Evolutionary conservation across 495 filamentous ascomycete species (phyloP), one percentile per base, ranked within the genome.

Genomic region (Penicillium daleae): DNA sequence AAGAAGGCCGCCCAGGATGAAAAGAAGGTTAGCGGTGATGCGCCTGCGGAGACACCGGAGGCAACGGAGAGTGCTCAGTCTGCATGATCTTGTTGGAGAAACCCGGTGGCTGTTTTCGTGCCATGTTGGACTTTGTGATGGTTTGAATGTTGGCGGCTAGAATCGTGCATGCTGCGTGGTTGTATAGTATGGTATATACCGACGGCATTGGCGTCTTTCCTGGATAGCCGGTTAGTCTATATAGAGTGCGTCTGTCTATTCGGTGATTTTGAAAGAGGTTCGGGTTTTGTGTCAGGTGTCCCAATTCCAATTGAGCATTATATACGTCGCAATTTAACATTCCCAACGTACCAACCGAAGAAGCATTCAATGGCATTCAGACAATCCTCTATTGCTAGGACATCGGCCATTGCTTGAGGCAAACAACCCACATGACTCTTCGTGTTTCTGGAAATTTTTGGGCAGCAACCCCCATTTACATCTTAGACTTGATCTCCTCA

Each of bases 401-500:
- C 22, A 26, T 48, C 7, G 4, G 15, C 42, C 42, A 46, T 15
- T 2, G 42, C 3, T 31, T 7, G 15, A 44, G 40, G 2, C 17
- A 44, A 0, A 10, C 17, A 29, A 29, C 2, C 27, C 27, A 8
- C 15, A 13, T 13, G 26, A 15, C n/a, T 17, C 26, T 27, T n/a
- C n/a, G n/a, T n/a, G n/a, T n/a, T n/a, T n/a, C n/a, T n/a, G n/a
- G n/a, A n/a, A n/a, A n/a, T n/a, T n/a, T n/a, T n/a, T n/a, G n/a
- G n/a, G n/a, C n/a, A n/a, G n/a, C n/a, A n/a, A n/a, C n/a, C 48
- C 12, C 49, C 4, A 4, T 67, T 86, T 84, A 97, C 82, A 99
- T 91, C 85, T 92, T 97, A 24, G 87, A 70, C 86, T 94, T 96
- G 67, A 99, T 77, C 57, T 94, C 89, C 75, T 92, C 92, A 61